A percentile compares a stretch with the other conserved stretches of the same genome.
Conservation (phyloP, 2,329 filamentous ascomycete genomes). For the Tolypocladium amazonense region DNA sequence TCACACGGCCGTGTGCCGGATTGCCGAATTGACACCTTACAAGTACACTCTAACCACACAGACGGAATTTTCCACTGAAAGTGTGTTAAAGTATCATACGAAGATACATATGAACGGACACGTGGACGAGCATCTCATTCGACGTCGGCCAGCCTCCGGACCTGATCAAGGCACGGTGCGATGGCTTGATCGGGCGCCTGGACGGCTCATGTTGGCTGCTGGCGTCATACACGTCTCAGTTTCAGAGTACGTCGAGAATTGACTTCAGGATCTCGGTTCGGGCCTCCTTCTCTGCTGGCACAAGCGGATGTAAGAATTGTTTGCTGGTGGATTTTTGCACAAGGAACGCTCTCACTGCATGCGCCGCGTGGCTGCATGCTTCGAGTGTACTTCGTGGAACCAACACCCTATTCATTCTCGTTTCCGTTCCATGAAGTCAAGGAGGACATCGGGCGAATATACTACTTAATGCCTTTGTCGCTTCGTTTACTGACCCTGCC, state of each 20-base stretch:
- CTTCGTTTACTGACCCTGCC: no score
- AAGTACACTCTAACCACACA: background rate
- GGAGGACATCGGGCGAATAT: no score
- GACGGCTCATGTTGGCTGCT: background rate
- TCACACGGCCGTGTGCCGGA: background rate
- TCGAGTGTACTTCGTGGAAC: background rate
- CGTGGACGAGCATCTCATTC: background rate
- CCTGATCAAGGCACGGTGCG: background rate
- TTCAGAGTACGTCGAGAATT: background rate
- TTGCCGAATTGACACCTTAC: background rate
- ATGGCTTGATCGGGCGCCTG: no score
- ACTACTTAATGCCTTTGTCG: no score
- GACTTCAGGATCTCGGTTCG: background rate
- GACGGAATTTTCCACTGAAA: background rate
- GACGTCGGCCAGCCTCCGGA: background rate
- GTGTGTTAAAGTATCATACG: background rate
- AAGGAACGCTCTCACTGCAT: background rate
- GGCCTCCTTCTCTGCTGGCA: background rate
- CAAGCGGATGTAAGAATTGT: background rate
- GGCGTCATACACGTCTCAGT: background rate
- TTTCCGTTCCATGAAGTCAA: no score
- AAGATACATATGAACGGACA: background rate
- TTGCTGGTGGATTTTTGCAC: background rate
- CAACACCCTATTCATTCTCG: no score
- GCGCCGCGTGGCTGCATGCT: no score